Evolutionary conservation across 2,329 filamentous ascomycete species (phyloP).

Genomic region (Colletotrichum eremochloae): DNA sequence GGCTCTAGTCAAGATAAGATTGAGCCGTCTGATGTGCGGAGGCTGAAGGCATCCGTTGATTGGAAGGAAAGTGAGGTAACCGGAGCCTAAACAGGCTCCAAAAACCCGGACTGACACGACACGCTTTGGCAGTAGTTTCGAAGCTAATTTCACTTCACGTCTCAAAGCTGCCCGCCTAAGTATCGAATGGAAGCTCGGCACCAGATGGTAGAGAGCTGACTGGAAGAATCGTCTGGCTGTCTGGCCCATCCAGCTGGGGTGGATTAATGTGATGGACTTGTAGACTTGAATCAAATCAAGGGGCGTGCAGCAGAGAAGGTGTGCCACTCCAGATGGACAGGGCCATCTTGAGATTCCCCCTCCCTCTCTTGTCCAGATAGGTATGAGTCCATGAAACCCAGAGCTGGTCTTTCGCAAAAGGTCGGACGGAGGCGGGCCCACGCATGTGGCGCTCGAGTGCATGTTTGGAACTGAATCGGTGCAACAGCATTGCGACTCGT

Average conservation of each 20-base stretch:
- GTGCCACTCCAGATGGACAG: neutral
- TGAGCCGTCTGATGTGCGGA: neutral
- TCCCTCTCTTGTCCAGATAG: neutral
- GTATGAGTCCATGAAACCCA: neutral
- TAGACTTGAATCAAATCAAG: neutral
- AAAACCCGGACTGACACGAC: neutral
- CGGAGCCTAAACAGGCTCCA: neutral
- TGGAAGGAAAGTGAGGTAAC: neutral
- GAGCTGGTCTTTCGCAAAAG: neutral
- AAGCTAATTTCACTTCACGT: neutral
- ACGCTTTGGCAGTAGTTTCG: constrained; percentile 2
- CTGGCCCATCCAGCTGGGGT: neutral
- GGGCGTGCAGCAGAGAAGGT: neutral
- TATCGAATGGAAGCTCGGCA: neutral
- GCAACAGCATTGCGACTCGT: constrained; percentile 4
- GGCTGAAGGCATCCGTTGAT: neutral
- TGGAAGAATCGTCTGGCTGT: neutral
- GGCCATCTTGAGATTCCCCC: no score
- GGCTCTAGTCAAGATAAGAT: neutral
- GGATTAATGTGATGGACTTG: neutral
- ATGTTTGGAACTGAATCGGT: constrained; percentile 23
- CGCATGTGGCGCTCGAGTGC: constrained; percentile 16
- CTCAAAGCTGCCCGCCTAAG: neutral
- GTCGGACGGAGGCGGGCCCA: neutral
- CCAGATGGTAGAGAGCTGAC: neutral